A percentile compares a stretch with the other conserved stretches of the same genome.
Evolutionary conservation across 73 alveolate species (phyloP).

Genomic region (Uronychia binucleata): DNA sequence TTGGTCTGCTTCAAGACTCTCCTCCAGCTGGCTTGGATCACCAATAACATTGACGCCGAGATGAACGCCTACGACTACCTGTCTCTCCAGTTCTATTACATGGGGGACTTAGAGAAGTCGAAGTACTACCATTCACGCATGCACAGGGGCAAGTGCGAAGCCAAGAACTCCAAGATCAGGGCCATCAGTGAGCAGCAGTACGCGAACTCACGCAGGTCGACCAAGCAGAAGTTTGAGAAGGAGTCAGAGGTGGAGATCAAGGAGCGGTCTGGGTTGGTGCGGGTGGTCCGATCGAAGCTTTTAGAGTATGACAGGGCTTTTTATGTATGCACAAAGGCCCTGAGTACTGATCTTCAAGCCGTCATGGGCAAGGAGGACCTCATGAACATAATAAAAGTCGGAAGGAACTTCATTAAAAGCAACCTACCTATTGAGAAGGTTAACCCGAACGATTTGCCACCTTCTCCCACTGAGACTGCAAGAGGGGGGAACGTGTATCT

Average conservation of each 20-base stretch:
- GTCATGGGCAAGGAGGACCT: no score
- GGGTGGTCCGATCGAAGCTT: background rate
- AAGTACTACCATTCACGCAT: conserved; percentile 51
- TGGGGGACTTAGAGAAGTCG: conserved; percentile 40
- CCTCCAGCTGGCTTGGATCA: conserved; percentile 55
- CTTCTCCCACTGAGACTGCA: background rate
- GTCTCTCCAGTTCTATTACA: conserved; percentile 47
- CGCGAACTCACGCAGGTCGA: background rate
- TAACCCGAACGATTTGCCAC: background rate
- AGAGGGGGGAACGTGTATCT: background rate
- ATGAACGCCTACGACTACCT: conserved; percentile 49
- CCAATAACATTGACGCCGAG: conserved; percentile 25
- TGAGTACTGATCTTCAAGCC: no score
- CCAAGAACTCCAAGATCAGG: conserved; percentile 44
- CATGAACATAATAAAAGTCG: no score
- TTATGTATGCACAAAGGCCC: background rate
- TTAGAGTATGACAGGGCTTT: background rate
- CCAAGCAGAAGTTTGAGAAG: conserved; percentile 3
- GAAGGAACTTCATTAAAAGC: background rate
- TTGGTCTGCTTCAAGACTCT: conserved; percentile 36
- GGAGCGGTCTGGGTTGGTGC: background rate
- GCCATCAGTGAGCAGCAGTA: conserved; percentile 29
- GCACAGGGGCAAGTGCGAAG: conserved; percentile 54
- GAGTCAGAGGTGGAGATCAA: background rate
- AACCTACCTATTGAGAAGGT: background rate